Conservation (phyloP, 2,329 filamentous ascomycete species). For the Alternaria conjuncta region DNA sequence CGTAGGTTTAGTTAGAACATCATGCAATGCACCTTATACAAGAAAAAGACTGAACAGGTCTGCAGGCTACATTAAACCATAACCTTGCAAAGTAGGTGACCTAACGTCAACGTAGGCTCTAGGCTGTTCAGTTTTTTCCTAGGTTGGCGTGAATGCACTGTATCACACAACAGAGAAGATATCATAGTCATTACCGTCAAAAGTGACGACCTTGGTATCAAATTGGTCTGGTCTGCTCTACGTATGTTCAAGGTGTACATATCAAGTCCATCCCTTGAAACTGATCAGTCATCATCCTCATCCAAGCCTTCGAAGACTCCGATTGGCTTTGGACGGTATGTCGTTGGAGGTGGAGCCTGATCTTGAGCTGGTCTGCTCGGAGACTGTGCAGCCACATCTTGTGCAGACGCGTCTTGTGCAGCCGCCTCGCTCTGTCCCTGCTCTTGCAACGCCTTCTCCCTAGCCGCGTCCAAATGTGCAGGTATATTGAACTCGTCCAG, state of each 20-base stretch:
- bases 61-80: too few relatives aligned
- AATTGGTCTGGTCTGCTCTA: not conserved
- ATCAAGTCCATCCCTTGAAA: not conserved
- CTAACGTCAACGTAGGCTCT: too few relatives aligned
- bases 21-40: too few relatives aligned
- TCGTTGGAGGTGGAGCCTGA: not conserved
- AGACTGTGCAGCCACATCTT: not conserved
- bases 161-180: too few relatives aligned
- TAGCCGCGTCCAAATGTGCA: slow-evolving; percentile 29
- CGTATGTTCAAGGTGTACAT: not conserved
- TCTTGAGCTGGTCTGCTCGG: not conserved
- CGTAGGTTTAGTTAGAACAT: too few relatives aligned
- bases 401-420: not conserved
- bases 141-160: too few relatives aligned
- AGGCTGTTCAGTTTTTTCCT: too few relatives aligned
- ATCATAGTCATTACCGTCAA: too few relatives aligned
- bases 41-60: too few relatives aligned
- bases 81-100: too few relatives aligned
- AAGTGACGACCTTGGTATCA: too few relatives aligned
- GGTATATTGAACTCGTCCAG: slow-evolving; percentile 29
- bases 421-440: not conserved
- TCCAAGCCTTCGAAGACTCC: slow-evolving; percentile 11
- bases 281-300: slow-evolving; percentile 4
- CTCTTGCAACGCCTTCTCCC: slow-evolving; percentile 7
- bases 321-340: slow-evolving; percentile 1